These are phyloP conservation scores for Cochlearia excelsa DNA, from an alignment of 345 rosid species.

Conservation along the genomic window DNA sequence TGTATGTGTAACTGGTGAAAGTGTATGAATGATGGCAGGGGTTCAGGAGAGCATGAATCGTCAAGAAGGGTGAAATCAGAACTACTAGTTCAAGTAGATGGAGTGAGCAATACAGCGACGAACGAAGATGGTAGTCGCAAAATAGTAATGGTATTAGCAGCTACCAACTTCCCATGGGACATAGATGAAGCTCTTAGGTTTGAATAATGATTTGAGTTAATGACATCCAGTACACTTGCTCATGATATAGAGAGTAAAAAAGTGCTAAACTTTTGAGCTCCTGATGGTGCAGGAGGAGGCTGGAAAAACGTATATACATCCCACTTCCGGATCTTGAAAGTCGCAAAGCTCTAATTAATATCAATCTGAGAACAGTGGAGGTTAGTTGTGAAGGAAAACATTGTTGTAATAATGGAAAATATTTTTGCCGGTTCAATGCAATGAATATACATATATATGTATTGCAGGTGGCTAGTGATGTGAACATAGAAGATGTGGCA, in stretches of 20 bases:
- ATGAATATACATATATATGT: not conserved
- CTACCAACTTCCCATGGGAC: constrained; percentile 99
- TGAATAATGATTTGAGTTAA: constrained; percentile 1
- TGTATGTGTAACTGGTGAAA: constrained; percentile 7
- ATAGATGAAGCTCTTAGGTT: constrained; percentile 98
- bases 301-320: constrained; percentile 97
- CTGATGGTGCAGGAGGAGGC: constrained; percentile 74
- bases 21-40: constrained; percentile 42
- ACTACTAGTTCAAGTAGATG: constrained; percentile 99
- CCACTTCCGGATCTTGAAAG: constrained; percentile 98
- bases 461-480: constrained; percentile 79
- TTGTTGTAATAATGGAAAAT: constrained; percentile 7
- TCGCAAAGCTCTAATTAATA: constrained; percentile 93
- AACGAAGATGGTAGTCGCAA: constrained; percentile 95
- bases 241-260: not conserved
- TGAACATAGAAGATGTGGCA: constrained; percentile 87
- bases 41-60: constrained; percentile 97
- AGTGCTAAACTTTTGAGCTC: constrained; percentile 10
- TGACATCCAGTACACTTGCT: not conserved
- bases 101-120: constrained; percentile 84
- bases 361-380: constrained; percentile 96
- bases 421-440: not conserved
- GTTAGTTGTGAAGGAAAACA: constrained; percentile 40
- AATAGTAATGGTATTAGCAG: constrained; percentile 98
- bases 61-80: constrained; percentile 99